phyloP scores from a whole-genome alignment of 164 flowering plant species.

The Liriodendron chinense region DNA sequence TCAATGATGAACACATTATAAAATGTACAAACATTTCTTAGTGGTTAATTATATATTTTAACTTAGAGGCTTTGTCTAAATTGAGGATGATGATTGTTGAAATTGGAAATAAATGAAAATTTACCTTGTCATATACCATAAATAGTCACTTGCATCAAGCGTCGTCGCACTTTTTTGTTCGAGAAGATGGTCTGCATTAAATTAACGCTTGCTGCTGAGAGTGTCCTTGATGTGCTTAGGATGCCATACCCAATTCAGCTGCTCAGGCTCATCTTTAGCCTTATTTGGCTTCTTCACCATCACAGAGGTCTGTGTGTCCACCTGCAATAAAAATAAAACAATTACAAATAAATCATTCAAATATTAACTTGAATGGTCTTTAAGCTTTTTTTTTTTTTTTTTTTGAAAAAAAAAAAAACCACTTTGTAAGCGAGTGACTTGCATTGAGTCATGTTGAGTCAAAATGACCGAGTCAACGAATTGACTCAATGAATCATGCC shows the following conservation, averaged over 20 bases:
- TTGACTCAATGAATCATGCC: too few species aligned
- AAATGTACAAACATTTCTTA: too few species aligned
- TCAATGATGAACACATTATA: too few species aligned
- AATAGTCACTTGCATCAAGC: conserved; percentile 64
- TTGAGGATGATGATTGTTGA: too few species aligned
- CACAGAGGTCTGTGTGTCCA: conserved; percentile 40
- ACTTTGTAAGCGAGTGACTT: too few species aligned
- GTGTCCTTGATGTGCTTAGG: conserved; percentile 30
- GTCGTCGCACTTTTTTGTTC: conserved; percentile 49
- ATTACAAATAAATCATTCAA: neutral
- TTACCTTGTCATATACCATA: conserved; percentile 81
- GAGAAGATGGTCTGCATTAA: conserved; percentile 19
- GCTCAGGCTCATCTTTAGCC: conserved; percentile 20
- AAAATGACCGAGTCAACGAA: too few species aligned
- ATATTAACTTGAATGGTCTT: neutral
- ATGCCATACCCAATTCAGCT: conserved; percentile 26
- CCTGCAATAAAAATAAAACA: neutral
- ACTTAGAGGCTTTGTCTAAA: too few species aligned
- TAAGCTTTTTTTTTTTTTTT: too few species aligned
- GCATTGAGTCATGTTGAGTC: too few species aligned
- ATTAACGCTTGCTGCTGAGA: conserved; percentile 19
- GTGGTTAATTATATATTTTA: too few species aligned
- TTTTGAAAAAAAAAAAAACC: too few species aligned
- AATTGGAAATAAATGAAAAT: too few species aligned
- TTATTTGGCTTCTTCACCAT: conserved; percentile 37